These are phyloP conservation scores for Platanthera guangdongensis DNA, from an alignment of 106 monocot species.

Conservation along the genomic window DNA sequence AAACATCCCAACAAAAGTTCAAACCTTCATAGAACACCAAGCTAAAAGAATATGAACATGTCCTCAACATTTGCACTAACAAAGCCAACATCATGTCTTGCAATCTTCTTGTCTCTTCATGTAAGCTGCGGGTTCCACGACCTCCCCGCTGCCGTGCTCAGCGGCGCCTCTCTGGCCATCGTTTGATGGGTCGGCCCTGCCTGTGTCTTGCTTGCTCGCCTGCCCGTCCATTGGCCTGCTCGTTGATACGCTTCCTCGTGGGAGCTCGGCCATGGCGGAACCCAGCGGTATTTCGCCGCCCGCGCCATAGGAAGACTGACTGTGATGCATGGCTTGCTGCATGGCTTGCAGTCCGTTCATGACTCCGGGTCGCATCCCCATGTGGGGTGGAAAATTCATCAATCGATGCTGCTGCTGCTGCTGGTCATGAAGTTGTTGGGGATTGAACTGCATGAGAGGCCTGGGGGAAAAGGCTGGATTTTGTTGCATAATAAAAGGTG, in stretches of 20 bases:
- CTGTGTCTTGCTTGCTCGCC: conserved; percentile 25
- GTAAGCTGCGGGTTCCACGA: conserved; percentile 11
- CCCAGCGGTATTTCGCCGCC: conserved; percentile 8
- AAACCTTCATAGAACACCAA: neutral
- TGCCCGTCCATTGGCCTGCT: conserved; percentile 17
- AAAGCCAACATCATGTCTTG: conserved; percentile 9
- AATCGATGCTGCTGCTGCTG: conserved; percentile 31
- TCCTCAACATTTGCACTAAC: neutral
- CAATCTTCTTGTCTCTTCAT: conserved; percentile 19
- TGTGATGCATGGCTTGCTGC: conserved; percentile 24
- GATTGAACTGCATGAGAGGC: conserved; percentile 29
- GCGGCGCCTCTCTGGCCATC: conserved; percentile 29
- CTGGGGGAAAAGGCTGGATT: conserved; percentile 35
- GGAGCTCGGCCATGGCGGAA: conserved; percentile 2
- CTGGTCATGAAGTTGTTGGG: conserved; percentile 46
- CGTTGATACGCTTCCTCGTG: conserved; percentile 4
- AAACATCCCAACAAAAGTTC: neutral
- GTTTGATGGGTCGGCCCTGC: conserved; percentile 7
- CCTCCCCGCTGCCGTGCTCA: conserved; percentile 24
- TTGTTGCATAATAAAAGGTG: conserved; percentile 50
- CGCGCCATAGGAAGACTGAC: conserved; percentile 19
- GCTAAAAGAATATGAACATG: neutral
- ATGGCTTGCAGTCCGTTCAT: conserved; percentile 33
- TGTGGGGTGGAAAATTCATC: conserved; percentile 30
- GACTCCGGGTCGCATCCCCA: conserved; percentile 39